Evolutionary conservation across 345 rosid genomes (phyloP).

Genomic region (Erodium maritimum): DNA sequence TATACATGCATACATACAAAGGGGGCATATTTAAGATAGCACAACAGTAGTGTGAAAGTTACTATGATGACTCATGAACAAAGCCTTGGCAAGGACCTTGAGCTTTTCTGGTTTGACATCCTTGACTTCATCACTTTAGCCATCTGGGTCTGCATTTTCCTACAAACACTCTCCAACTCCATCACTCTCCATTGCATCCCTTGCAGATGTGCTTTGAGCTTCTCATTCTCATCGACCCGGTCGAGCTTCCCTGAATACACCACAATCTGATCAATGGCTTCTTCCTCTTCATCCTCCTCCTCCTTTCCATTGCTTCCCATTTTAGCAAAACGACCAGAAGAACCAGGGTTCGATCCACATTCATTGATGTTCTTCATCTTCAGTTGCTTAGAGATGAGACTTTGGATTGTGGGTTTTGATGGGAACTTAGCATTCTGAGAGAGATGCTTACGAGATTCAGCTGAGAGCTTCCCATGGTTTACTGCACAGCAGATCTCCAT

Average conservation of each 20-base stretch:
- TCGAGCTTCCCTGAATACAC: slow-evolving; percentile 41
- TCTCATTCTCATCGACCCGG: slow-evolving; percentile 28
- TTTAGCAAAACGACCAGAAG: slow-evolving; percentile 17
- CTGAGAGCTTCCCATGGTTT: slow-evolving; percentile 61
- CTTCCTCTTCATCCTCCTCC: slow-evolving; percentile 4
- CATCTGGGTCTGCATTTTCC: slow-evolving; percentile 78
- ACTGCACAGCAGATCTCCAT: slow-evolving; percentile 41
- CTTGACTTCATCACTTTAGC: slow-evolving; percentile 56
- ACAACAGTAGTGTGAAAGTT: no score
- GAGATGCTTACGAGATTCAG: slow-evolving; percentile 41
- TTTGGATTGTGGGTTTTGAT: slow-evolving; percentile 29
- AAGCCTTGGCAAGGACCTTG: slow-evolving; percentile 65
- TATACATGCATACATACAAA: no score
- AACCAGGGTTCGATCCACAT: slow-evolving; percentile 5
- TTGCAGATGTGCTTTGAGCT: slow-evolving; percentile 46
- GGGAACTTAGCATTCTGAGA: slow-evolving; percentile 52
- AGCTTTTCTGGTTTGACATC: slow-evolving; percentile 25
- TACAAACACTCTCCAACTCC: slow-evolving; percentile 78
- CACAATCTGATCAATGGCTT: slow-evolving; percentile 20
- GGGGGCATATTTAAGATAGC: no score
- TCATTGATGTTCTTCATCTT: slow-evolving; percentile 30
- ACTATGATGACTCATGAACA: slow-evolving; percentile 42
- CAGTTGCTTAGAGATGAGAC: slow-evolving; percentile 30
- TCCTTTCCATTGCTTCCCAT: slow-evolving; percentile 16
- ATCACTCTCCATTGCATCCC: slow-evolving; percentile 81